Evolutionary conservation across 345 rosid genomes (phyloP).

Genomic region (Camelina sativa): DNA sequence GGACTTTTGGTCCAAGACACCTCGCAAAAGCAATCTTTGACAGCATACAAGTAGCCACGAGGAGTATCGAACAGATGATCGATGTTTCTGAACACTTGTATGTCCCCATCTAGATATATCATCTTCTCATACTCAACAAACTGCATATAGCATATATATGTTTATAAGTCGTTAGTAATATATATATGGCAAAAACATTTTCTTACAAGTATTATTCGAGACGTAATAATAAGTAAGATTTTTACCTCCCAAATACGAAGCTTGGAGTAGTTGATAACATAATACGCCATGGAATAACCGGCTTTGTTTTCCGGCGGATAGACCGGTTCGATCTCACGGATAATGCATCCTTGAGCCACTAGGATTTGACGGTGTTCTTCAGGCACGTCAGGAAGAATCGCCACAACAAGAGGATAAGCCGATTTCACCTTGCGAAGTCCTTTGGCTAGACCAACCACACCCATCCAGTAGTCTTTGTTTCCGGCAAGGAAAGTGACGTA

Average conservation of each 20-base stretch:
- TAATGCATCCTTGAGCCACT: constrained; percentile 59
- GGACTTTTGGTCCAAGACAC: constrained; percentile 51
- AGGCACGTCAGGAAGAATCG: constrained; percentile 70
- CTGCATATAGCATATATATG: constrained; percentile 26
- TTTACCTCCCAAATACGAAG: constrained; percentile 83
- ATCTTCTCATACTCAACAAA: constrained; percentile 69
- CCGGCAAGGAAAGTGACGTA: constrained; percentile 69
- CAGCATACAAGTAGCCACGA: constrained; percentile 61
- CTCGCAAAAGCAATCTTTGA: constrained; percentile 73
- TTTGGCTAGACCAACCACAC: constrained; percentile 72
- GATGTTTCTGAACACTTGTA: constrained; percentile 64
- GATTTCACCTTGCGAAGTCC: constrained; percentile 59
- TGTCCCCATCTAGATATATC: constrained; percentile 73
- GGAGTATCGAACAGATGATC: constrained; percentile 64
- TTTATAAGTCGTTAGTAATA: neutral
- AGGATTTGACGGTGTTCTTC: constrained; percentile 61
- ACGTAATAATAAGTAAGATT: neutral
- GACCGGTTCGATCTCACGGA: constrained; percentile 62
- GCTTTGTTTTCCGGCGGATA: constrained; percentile 59
- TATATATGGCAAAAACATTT: neutral
- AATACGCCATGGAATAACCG: constrained; percentile 68
- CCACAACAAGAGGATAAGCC: constrained; percentile 66
- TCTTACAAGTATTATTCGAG: neutral
- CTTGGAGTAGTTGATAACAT: constrained; percentile 76
- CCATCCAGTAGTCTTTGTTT: constrained; percentile 62